Evolutionary conservation across 1,284 basidiomycete genomes (phyloP), one percentile per base, ranked within the genome.

Genomic region (Sporisorium scitamineum): DNA sequence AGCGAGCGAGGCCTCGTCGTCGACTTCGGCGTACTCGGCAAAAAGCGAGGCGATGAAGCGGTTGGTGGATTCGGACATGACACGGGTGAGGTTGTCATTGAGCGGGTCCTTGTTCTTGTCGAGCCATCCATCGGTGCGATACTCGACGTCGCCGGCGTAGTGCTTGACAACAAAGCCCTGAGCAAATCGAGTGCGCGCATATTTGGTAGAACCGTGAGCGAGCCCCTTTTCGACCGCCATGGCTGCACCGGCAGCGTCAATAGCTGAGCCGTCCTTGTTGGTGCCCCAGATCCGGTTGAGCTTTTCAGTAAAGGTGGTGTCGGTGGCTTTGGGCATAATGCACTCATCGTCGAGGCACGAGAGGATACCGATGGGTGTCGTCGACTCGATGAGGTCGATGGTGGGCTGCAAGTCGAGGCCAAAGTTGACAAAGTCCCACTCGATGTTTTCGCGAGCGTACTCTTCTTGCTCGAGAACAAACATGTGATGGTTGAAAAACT

Each of bases 101-200:
- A 99, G 88, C 0, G 97, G 97, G 83, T 99, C 97, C 87, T 97
- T 97, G 89, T 99, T 99, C 91, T 99, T 99, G 88, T 97, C 95
- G 70, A 99, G 88, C 97, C 97, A 99, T 10, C 94, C 93, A 42
- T 95, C 92, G 1, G 96, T 98, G 50, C 92, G 90, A 82, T 99
- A 99, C 83, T 98, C 95, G 81, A 99, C 97, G 70, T 92, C 92
- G 53, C 95, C 97, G 0, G 97, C 97, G 84, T 99, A 99, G 86
- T 99, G 97, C 77, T 94, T 91, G 65, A 99, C 90, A 70, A 95
- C 91, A 88, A 99, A 99, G 14, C 97, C 96, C 82, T 94, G 77
- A 50, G 94, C 92, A 84, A 98, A 97, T 8, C 95, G 89, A 8
- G 94, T 89, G 0, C 94, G 90, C 61, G 91, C 90, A 86, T 95